Evolutionary conservation across 2,329 filamentous ascomycete species (phyloP).

Genomic region (Fusarium luffae): DNA sequence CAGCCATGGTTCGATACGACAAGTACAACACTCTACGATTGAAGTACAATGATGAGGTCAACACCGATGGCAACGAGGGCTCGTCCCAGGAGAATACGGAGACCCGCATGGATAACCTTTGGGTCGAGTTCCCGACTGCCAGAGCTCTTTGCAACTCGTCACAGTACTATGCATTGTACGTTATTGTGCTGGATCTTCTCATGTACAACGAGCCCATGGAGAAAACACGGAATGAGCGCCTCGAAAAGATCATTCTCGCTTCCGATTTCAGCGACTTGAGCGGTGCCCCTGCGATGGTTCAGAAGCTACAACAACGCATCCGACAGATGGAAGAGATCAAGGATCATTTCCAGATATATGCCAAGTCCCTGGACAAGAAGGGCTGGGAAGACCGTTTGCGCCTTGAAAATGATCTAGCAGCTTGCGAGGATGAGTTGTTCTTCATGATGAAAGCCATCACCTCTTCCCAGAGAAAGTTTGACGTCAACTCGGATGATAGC

Average conservation of each 20-base stretch:
- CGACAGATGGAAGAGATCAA: conserved; percentile 96
- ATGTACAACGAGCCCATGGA: conserved; percentile 97
- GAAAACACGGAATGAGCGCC: conserved; percentile 92
- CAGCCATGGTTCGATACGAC: conserved; percentile 92
- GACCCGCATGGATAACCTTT: conserved; percentile 92
- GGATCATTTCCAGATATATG: conserved; percentile 92
- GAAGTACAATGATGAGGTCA: conserved; percentile 96
- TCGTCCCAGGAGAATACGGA: conserved; percentile 70
- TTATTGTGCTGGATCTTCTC: conserved; percentile 94
- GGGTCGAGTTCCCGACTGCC: conserved; percentile 95
- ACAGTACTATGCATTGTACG: conserved; percentile 98
- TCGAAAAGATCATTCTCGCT: conserved; percentile 99
- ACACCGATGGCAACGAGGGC: conserved; percentile 66
- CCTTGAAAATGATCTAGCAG: conserved; percentile 89
- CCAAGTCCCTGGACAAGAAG: conserved; percentile 84
- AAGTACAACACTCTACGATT: conserved; percentile 97
- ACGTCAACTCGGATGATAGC: conserved; percentile 72
- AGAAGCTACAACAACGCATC: conserved; percentile 90
- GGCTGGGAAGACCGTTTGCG: conserved; percentile 91
- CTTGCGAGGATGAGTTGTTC: conserved; percentile 96
- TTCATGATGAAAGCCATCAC: conserved; percentile 99
- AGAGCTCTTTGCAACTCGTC: conserved; percentile 96
- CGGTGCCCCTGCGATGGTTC: conserved; percentile 92
- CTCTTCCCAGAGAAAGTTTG: conserved; percentile 88
- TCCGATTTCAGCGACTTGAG: conserved; percentile 98